Conservation (phyloP, 2,329 filamentous ascomycete genomes). For the Aspergillus novofumigatus region DNA sequence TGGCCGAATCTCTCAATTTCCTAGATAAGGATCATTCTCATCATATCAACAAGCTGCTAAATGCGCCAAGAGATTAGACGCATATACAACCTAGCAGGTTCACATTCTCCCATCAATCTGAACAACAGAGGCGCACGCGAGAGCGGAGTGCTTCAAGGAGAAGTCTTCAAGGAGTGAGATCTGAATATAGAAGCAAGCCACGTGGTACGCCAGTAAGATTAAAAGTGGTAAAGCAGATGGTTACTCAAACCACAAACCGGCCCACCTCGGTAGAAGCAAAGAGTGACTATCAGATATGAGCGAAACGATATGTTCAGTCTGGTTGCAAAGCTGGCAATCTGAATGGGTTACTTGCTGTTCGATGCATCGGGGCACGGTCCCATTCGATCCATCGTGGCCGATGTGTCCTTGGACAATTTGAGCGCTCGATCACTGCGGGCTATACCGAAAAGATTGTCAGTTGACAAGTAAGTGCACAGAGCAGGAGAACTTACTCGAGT, state of each 20-base stretch:
- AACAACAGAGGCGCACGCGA: constrained; percentile 11
- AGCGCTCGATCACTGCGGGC: constrained; percentile 50
- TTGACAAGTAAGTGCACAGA: constrained; percentile 8
- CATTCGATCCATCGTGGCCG: neutral
- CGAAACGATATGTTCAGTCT: constrained; percentile 28
- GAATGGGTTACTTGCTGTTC: neutral
- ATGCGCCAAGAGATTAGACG: constrained; percentile 12
- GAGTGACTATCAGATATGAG: constrained; percentile 28
- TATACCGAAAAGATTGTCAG: neutral
- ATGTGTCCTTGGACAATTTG: constrained; percentile 19
- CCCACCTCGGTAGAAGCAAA: constrained; percentile 45
- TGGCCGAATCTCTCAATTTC: constrained; percentile 44
- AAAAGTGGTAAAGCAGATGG: constrained; percentile 22
- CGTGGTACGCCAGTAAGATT: constrained; percentile 24
- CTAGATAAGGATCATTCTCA: constrained; percentile 32
- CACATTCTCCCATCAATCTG: neutral
- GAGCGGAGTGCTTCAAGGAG: constrained; percentile 9
- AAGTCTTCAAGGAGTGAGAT: constrained; percentile 11
- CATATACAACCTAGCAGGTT: constrained; percentile 4
- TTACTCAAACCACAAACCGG: constrained; percentile 40
- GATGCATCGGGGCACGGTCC: neutral
- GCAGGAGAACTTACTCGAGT: constrained; percentile 57
- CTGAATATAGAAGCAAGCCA: constrained; percentile 3
- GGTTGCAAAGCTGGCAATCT: constrained; percentile 21
- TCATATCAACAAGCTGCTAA: constrained; percentile 13